Percentiles rank a stretch among this genome's conserved stretches.
phyloP scores from a whole-genome alignment of 306 rosid species.

The Psophocarpus tetragonolobus region DNA sequence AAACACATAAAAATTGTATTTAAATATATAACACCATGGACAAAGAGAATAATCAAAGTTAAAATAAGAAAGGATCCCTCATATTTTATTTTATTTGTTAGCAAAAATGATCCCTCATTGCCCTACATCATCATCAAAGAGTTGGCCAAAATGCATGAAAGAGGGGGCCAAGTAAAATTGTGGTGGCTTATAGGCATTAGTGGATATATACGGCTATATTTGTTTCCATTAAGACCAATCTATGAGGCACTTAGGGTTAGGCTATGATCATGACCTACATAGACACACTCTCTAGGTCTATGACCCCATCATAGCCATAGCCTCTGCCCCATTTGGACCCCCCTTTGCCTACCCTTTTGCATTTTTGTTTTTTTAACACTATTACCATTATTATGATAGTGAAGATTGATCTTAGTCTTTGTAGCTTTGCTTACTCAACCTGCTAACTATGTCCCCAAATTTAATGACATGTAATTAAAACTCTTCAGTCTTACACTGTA shows the following conservation, averaged over 20 bases:
- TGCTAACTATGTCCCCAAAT: slow-evolving; percentile 4
- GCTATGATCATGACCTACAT: slow-evolving; percentile 40
- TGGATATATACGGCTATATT: slow-evolving; percentile 25
- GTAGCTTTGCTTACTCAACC: background rate
- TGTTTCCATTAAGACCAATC: slow-evolving; percentile 28
- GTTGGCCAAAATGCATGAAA: slow-evolving; percentile 16
- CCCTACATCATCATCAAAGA: slow-evolving; percentile 8
- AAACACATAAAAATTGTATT: background rate
- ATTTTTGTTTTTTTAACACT: background rate
- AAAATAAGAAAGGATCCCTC: background rate
- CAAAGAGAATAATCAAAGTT: background rate
- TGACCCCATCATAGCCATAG: slow-evolving; percentile 10
- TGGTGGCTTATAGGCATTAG: background rate
- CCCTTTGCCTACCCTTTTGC: background rate
- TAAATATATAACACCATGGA: background rate
- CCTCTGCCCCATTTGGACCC: background rate
- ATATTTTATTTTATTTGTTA: background rate
- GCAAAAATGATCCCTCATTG: background rate
- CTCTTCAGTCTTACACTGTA: background rate
- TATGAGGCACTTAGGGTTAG: slow-evolving; percentile 37
- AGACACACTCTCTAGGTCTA: slow-evolving; percentile 7
- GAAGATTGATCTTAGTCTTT: background rate
- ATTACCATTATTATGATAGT: background rate
- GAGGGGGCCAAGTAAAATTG: slow-evolving; percentile 9
- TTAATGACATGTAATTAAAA: background rate